Evolutionary conservation across 2,329 filamentous ascomycete genomes (phyloP).

Genomic region (Ophiostoma sp.): DNA sequence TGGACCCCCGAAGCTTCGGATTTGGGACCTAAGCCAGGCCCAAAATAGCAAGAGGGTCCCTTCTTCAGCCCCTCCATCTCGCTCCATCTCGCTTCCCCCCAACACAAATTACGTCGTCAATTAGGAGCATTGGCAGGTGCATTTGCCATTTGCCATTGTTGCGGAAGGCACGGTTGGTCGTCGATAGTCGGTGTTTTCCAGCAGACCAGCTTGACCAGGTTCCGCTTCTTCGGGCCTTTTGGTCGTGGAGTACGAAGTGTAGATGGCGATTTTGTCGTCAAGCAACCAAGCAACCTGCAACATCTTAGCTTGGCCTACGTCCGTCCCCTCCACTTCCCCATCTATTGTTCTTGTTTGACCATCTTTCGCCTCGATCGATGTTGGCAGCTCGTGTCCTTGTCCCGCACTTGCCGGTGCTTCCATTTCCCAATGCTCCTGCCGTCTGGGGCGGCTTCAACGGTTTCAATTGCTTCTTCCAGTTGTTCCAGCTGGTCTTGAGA

Average conservation of each 20-base stretch:
- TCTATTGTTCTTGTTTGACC: not conserved
- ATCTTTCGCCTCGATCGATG: conserved; percentile 2
- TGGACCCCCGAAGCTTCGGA: not conserved
- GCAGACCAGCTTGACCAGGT: not conserved
- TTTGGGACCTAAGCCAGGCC: conserved; percentile 2
- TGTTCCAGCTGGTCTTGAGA: not conserved
- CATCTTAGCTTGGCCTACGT: not conserved
- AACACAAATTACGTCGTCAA: not conserved
- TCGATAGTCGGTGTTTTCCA: not conserved
- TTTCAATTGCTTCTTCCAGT: conserved; percentile 3
- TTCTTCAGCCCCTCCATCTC: conserved; percentile 13
- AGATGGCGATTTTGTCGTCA: not conserved
- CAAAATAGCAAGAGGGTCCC: conserved; percentile 5
- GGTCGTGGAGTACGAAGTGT: not conserved
- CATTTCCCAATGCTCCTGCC: not conserved
- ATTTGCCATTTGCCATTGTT: not conserved
- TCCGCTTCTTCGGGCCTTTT: not conserved
- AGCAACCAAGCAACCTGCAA: not conserved
- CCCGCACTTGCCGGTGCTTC: conserved; percentile 4
- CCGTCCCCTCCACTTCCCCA: not conserved
- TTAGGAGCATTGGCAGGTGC: not conserved
- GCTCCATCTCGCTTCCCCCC: not conserved
- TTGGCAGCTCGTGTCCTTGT: not conserved
- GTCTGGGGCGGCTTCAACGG: not conserved
- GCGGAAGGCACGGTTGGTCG: not conserved